Evolutionary conservation across 1,284 basidiomycete genomes (phyloP).

Genomic region (Cerioporus squamosus): DNA sequence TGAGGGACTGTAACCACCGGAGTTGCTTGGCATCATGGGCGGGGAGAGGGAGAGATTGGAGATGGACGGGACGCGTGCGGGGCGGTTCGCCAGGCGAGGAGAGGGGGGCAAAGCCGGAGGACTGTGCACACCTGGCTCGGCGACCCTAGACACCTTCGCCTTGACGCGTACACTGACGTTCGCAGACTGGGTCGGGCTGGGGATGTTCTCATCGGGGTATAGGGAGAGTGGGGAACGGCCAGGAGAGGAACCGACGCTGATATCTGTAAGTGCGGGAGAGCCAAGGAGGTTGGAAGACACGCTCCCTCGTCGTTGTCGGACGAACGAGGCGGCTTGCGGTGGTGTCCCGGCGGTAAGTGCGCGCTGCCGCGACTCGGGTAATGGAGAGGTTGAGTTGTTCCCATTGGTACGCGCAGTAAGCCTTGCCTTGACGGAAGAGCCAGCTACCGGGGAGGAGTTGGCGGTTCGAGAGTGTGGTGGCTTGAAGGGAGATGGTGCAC

Average conservation of each 20-base stretch:
- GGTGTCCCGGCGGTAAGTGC: slow-evolving; percentile 25
- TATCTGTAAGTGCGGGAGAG: slow-evolving; percentile 23
- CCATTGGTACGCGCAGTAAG: slow-evolving; percentile 42
- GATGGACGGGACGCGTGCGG: slow-evolving; percentile 32
- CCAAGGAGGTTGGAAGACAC: slow-evolving; percentile 32
- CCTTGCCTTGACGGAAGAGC: slow-evolving; percentile 58
- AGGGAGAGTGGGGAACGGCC: slow-evolving; percentile 23
- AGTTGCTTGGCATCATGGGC: slow-evolving; percentile 23
- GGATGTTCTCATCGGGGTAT: slow-evolving; percentile 27
- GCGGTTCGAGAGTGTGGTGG: slow-evolving; percentile 30
- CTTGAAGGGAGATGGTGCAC: slow-evolving; percentile 50
- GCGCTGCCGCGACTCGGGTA: slow-evolving; percentile 33
- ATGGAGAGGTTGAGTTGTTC: slow-evolving; percentile 30
- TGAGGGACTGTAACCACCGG: slow-evolving; percentile 24
- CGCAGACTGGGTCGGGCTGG: slow-evolving; percentile 14
- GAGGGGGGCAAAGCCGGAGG: slow-evolving; percentile 27
- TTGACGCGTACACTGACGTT: slow-evolving; percentile 30
- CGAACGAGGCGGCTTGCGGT: slow-evolving; percentile 11
- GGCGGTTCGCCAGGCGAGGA: slow-evolving; percentile 23
- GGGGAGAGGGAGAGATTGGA: slow-evolving; percentile 32
- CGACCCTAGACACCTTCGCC: slow-evolving; percentile 34
- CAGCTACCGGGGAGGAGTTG: slow-evolving; percentile 30
- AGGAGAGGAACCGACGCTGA: slow-evolving; percentile 18
- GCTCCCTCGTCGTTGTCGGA: slow-evolving; percentile 30
- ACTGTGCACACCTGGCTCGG: slow-evolving; percentile 20